Evolutionary conservation across 2,329 filamentous ascomycete genomes (phyloP).

Genomic region (Malbranchea zuffiana): DNA sequence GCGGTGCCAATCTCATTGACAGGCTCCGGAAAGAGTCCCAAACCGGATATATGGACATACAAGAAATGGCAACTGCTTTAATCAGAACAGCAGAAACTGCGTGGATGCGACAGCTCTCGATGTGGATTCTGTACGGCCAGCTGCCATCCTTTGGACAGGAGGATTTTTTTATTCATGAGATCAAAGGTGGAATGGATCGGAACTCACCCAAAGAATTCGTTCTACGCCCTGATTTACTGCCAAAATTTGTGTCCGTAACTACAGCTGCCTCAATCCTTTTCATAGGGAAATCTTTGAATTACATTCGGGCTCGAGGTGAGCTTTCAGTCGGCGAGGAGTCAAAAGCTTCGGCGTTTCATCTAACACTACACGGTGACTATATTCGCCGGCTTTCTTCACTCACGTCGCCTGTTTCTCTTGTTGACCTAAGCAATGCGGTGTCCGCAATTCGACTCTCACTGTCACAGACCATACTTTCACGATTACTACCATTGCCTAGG

Average conservation of each 20-base stretch:
- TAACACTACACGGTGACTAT: constrained; percentile 38
- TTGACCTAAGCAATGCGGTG: constrained; percentile 60
- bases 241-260: constrained; percentile 63
- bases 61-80: constrained; percentile 61
- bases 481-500: constrained; percentile 63
- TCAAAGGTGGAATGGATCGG: constrained; percentile 29
- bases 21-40: constrained; percentile 63
- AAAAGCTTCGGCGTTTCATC: constrained; percentile 46
- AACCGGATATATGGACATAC: constrained; percentile 81
- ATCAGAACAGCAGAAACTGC: constrained; percentile 71
- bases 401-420: constrained; percentile 60
- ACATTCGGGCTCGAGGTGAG: constrained; percentile 51
- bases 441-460: constrained; percentile 67
- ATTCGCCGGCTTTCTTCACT: constrained; percentile 54
- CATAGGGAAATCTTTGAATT: constrained; percentile 78
- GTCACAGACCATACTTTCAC: constrained; percentile 72
- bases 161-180: constrained; percentile 73
- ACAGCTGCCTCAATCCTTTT: constrained; percentile 80
- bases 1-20: constrained; percentile 66
- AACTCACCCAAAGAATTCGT: constrained; percentile 41
- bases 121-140: constrained; percentile 83
- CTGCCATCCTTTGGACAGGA: constrained; percentile 62
- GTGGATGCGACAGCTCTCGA: constrained; percentile 82
- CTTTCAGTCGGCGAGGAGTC: constrained; percentile 24
- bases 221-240: constrained; percentile 52